Evolutionary conservation across 1,284 basidiomycete species (phyloP), one percentile per base, ranked within the genome.

Genomic region (Hortiboletus rubellus): DNA sequence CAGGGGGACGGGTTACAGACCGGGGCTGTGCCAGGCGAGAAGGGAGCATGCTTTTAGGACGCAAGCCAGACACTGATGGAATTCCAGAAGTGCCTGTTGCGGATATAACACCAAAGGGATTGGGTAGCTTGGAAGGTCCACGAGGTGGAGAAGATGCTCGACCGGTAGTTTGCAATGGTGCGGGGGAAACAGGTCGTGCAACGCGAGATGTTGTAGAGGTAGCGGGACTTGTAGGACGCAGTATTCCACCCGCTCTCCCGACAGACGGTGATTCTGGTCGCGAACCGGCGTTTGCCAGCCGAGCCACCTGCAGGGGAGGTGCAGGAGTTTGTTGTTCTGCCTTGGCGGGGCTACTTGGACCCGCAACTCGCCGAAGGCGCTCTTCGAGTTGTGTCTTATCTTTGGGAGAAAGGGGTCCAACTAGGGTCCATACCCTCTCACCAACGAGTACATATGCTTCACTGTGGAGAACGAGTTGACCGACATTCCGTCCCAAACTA

Each of bases 321-420:
- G 74, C 63, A 3, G 72, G 57, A 31, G 71, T 61, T 38, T 74
- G 69, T 22, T 63, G 63, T 50, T 84, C 82, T 41, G 70, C 64
- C 59, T 77, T 81, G 34, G 79, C 78, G 55, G 79, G 78, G 50
- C 76, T 79, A 62, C 81, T 84, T 43, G 85, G 83, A 10, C 86
- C 86, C 22, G 87, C 79, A 9, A 94, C 87, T 42, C 94, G 87
- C 61, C 93, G 89, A 22, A 97, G 75, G 17, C 94, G 84, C 70
- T 96, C 95, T 71, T 96, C 94, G 31, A 97, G 80, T 67, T 96
- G 91, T 15, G 92, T 92, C 71, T 91, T 92, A 66, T 96, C 94
- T 71, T 96, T 96, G 2, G 89, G 79, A 36, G 90, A 84, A 41
- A 97, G 74, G 5, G 80, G 68, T 3, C 93, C 93, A 38, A 95